A percentile compares a stretch with the other conserved stretches of the same genome.
phyloP scores from a whole-genome alignment of 116 monocot genomes.

The Iris pallida region DNA sequence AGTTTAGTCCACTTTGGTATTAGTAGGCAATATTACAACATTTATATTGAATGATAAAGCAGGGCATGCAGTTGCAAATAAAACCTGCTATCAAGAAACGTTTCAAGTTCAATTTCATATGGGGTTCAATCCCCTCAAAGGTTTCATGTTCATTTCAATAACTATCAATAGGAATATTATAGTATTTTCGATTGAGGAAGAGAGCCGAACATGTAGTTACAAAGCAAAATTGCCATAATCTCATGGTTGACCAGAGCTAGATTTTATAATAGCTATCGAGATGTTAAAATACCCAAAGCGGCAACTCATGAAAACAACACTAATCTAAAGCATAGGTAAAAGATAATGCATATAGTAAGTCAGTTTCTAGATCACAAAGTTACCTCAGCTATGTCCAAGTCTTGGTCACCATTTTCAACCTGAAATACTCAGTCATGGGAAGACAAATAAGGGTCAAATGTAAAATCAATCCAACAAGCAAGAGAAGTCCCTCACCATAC shows the following conservation, averaged over 20 bases:
- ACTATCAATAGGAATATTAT: slow-evolving; percentile 7
- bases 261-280: neutral
- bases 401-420: neutral
- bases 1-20: neutral
- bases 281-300: neutral
- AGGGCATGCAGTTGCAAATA: neutral
- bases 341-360: slow-evolving; percentile 3
- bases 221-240: slow-evolving; percentile 8
- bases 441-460: no score
- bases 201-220: neutral
- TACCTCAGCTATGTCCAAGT: slow-evolving; percentile 13
- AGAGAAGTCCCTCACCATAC: no score
- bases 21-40: slow-evolving; percentile 6
- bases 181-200: neutral
- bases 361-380: neutral
- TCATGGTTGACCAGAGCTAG: neutral
- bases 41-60: neutral
- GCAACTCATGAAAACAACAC: neutral
- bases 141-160: slow-evolving; percentile 1
- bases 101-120: slow-evolving; percentile 6
- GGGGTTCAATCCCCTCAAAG: slow-evolving; percentile 15
- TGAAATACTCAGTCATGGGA: no score
- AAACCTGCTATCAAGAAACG: neutral
- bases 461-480: no score
- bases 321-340: neutral